A percentile compares a stretch with the other conserved stretches of the same genome.
Conservation (phyloP, 2,329 filamentous ascomycete species). For the Xylaria digitata region DNA sequence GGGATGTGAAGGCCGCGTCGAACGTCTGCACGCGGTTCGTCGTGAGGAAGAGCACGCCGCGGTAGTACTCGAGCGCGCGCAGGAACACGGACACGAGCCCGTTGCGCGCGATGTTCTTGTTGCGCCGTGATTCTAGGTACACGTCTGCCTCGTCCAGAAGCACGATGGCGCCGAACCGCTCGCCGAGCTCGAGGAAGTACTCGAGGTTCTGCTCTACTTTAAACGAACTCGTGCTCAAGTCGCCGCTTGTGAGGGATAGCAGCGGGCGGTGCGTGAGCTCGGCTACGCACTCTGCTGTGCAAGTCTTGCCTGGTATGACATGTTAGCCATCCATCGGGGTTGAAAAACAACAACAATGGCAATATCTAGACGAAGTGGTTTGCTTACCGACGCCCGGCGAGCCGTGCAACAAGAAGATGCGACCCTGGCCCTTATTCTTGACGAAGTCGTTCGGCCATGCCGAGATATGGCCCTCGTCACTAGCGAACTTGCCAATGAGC, state of each 20-base stretch:
- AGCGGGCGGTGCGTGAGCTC: slow-evolving; percentile 63
- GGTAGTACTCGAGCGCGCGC: slow-evolving; percentile 64
- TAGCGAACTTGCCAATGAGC: slow-evolving; percentile 61
- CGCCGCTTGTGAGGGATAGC: slow-evolving; percentile 62
- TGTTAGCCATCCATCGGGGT: slow-evolving; percentile 3
- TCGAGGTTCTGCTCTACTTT: slow-evolving; percentile 58
- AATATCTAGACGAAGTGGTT: background rate
- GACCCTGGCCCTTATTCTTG: slow-evolving; percentile 62
- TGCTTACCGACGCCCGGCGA: slow-evolving; percentile 60
- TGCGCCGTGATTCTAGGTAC: slow-evolving; percentile 65
- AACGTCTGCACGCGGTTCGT: slow-evolving; percentile 62
- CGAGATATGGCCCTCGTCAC: slow-evolving; percentile 53
- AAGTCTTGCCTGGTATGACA: slow-evolving; percentile 58
- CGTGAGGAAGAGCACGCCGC: slow-evolving; percentile 62
- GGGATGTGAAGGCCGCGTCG: slow-evolving; percentile 61
- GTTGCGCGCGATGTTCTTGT: slow-evolving; percentile 59
- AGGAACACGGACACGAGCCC: slow-evolving; percentile 62
- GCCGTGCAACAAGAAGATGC: slow-evolving; percentile 64
- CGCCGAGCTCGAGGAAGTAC: slow-evolving; percentile 61
- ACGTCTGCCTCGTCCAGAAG: slow-evolving; percentile 71
- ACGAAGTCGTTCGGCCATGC: slow-evolving; percentile 62
- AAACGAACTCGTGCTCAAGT: slow-evolving; percentile 56
- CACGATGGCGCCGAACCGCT: slow-evolving; percentile 63
- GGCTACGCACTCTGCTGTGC: slow-evolving; percentile 66
- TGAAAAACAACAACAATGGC: background rate